A percentile compares a stretch with the other conserved stretches of the same genome.
phyloP scores from a whole-genome alignment of 257 asterid species.

The Solanum sparsipilum region DNA sequence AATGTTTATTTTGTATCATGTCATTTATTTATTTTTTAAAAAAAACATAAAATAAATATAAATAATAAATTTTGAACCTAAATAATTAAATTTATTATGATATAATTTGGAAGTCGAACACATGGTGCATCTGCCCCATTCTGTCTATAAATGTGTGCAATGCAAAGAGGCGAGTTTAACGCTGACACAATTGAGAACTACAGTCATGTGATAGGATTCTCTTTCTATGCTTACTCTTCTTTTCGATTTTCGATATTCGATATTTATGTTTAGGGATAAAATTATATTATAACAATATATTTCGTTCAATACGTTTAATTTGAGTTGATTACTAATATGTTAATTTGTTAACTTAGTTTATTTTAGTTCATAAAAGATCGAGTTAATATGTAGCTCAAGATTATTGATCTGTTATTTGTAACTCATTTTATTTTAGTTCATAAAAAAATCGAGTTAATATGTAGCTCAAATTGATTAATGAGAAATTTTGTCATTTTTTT shows the following conservation, averaged over 20 bases:
- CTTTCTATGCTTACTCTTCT: too few relatives aligned
- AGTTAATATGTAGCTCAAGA: too few relatives aligned
- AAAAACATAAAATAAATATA: background rate
- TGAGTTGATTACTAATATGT: background rate
- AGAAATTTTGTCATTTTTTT: background rate
- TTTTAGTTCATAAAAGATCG: background rate
- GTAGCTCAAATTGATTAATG: background rate
- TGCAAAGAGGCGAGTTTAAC: slow-evolving; percentile 12
- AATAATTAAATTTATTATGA: background rate
- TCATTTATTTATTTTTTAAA: background rate
- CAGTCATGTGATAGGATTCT: background rate
- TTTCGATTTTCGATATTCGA: background rate
- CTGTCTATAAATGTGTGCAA: background rate
- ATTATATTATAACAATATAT: background rate
- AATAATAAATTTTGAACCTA: background rate
- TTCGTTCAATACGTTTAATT: background rate
- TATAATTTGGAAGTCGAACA: background rate
- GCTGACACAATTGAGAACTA: slow-evolving; percentile 14
- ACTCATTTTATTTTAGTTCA: too few relatives aligned
- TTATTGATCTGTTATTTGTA: too few relatives aligned
- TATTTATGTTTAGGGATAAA: accelerated
- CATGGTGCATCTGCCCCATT: background rate
- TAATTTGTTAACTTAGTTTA: background rate
- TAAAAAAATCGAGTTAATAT: background rate
- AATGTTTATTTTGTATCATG: background rate